Percentiles rank a stretch among this genome's conserved stretches.
Evolutionary conservation across 176 grass and related monocot genomes (phyloP).

Genomic region (Oryza longistaminata): DNA sequence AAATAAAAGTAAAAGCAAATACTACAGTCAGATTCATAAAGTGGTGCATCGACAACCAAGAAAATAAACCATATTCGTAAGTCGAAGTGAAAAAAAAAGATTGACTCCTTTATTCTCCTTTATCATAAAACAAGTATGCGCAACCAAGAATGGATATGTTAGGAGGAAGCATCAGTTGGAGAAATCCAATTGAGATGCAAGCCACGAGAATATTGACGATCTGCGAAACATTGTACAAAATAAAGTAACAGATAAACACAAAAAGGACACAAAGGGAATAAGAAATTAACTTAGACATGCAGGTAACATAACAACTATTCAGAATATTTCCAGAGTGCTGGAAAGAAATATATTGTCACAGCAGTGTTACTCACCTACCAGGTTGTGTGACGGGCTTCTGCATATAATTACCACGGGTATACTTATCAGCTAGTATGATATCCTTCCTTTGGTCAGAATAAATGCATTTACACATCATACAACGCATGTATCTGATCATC

Average conservation of each 20-base stretch:
- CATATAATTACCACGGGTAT: background rate
- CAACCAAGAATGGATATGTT: background rate
- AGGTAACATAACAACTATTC: background rate
- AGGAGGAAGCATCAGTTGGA: background rate
- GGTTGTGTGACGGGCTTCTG: background rate
- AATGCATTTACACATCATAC: background rate
- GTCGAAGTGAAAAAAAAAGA: background rate
- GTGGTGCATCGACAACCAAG: background rate
- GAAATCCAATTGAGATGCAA: background rate
- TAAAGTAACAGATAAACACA: background rate
- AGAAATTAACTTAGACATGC: background rate
- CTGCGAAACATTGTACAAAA: background rate
- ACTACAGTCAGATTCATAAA: background rate
- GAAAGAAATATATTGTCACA: background rate
- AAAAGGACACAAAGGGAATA: background rate
- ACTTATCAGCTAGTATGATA: background rate
- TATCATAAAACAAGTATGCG: background rate
- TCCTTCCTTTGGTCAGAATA: background rate
- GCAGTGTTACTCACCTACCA: background rate
- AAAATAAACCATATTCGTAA: background rate
- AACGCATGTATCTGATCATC: background rate
- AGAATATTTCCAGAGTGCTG: background rate
- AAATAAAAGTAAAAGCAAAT: background rate
- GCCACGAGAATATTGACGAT: background rate
- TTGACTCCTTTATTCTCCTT: background rate